phyloP scores from a whole-genome alignment of 805 yeast species.

The Komagataella phaffii region DNA sequence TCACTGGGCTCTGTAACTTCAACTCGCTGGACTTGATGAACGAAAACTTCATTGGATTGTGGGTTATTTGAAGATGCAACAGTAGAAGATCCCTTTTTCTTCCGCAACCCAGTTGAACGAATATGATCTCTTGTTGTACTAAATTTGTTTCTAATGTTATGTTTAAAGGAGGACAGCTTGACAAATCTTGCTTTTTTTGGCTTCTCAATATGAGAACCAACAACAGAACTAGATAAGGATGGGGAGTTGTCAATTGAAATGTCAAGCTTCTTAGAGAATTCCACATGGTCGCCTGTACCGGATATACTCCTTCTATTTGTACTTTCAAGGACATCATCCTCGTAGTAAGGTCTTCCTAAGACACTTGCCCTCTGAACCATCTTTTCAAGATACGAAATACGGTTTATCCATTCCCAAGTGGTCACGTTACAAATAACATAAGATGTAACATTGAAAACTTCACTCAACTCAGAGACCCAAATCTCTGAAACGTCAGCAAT shows the following conservation, averaged over 20 bases:
- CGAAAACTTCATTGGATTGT: neutral
- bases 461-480: slow-evolving; percentile 66
- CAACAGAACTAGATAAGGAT: neutral
- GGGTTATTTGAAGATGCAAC: neutral
- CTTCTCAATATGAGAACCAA: neutral
- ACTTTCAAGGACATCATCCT: slow-evolving; percentile 30
- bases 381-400: slow-evolving; percentile 43
- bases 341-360: slow-evolving; percentile 62
- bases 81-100: neutral
- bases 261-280: neutral
- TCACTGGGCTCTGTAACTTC: neutral
- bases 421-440: slow-evolving; percentile 58
- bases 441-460: slow-evolving; percentile 60
- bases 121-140: neutral
- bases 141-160: neutral
- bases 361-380: slow-evolving; percentile 56
- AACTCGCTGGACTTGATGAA: neutral
- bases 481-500: slow-evolving; percentile 64
- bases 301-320: slow-evolving; percentile 3
- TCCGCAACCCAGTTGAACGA: neutral
- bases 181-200: neutral
- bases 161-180: neutral
- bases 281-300: neutral
- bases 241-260: neutral
- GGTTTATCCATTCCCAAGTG: slow-evolving; percentile 81